Evolutionary conservation across 2,329 filamentous ascomycete species (phyloP).

Genomic region (Aureobasidium leucospermi): DNA sequence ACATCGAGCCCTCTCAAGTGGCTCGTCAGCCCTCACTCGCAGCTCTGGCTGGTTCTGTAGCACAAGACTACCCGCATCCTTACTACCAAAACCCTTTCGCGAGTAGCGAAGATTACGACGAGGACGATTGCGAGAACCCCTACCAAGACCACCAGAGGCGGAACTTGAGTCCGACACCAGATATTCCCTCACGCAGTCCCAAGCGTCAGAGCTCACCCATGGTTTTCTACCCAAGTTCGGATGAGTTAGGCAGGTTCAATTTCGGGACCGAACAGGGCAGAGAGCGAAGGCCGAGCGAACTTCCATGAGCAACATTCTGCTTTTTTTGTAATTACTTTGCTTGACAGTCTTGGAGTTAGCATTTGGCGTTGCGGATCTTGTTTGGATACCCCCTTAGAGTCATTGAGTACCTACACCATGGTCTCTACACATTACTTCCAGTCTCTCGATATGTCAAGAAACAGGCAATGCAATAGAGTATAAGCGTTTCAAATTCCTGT

Average conservation of each 20-base stretch:
- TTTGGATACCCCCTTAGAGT: neutral
- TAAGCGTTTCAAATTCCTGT: too few relatives aligned
- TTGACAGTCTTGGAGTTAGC: neutral
- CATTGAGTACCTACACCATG: neutral
- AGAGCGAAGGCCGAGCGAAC: neutral
- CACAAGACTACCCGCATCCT: constrained; percentile 4
- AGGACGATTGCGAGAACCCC: constrained; percentile 5
- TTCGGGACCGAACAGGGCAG: constrained; percentile 11
- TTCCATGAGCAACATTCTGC: neutral
- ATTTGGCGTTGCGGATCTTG: neutral
- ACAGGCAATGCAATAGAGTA: too few relatives aligned
- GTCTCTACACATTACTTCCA: too few relatives aligned
- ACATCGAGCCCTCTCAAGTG: neutral
- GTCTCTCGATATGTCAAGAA: too few relatives aligned
- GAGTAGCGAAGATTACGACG: constrained; percentile 6
- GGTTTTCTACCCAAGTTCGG: constrained; percentile 13
- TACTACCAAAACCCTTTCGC: constrained; percentile 15
- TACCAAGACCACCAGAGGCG: neutral
- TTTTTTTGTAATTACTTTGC: neutral
- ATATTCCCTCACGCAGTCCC: constrained; percentile 14
- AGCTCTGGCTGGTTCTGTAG: neutral
- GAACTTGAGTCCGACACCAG: constrained; percentile 6
- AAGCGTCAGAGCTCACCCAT: constrained; percentile 8
- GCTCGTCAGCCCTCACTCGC: neutral
- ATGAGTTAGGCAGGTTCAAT: constrained; percentile 15